Evolutionary conservation across 2,329 filamentous ascomycete genomes (phyloP).

Genomic region (Cyphellophora europaea): DNA sequence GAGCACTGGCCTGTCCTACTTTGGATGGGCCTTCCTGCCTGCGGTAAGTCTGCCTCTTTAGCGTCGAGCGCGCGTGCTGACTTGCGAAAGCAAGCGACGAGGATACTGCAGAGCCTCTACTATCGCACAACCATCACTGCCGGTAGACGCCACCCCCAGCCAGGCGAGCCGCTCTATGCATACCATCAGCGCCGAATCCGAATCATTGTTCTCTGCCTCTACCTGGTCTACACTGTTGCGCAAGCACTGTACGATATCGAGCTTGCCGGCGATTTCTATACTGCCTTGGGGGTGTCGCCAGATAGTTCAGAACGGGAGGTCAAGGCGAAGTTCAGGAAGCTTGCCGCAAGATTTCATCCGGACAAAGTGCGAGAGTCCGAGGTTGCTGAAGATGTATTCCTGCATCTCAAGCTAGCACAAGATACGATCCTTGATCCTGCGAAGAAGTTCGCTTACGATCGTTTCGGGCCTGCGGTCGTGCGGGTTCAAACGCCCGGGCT

Average conservation of each 20-base stretch:
- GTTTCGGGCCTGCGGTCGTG: conserved; percentile 67
- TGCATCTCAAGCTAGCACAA: conserved; percentile 72
- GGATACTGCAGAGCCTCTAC: conserved; percentile 69
- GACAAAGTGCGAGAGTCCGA: conserved; percentile 58
- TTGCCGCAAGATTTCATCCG: conserved; percentile 64
- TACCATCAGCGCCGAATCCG: conserved; percentile 74
- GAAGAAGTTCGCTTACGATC: conserved; percentile 78
- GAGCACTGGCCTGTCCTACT: conserved; percentile 42
- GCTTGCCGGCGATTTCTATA: conserved; percentile 66
- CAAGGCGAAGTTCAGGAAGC: conserved; percentile 73
- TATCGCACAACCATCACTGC: conserved; percentile 85
- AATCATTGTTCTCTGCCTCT: conserved; percentile 69
- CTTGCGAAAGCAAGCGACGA: conserved; percentile 58
- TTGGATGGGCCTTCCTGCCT: conserved; percentile 55
- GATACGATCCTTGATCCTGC: conserved; percentile 72
- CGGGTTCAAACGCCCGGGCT: conserved; percentile 39
- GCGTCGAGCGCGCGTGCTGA: neutral
- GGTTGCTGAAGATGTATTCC: conserved; percentile 47
- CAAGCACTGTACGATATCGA: conserved; percentile 79
- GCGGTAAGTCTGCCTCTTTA: conserved; percentile 38
- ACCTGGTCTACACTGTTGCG: conserved; percentile 86
- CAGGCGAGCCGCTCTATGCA: conserved; percentile 57
- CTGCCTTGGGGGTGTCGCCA: conserved; percentile 61
- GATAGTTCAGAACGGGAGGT: conserved; percentile 61
- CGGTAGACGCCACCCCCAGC: conserved; percentile 66